Evolutionary conservation across 1,139 yeast species (phyloP).

Genomic region (Meyerozyma carpophila): DNA sequence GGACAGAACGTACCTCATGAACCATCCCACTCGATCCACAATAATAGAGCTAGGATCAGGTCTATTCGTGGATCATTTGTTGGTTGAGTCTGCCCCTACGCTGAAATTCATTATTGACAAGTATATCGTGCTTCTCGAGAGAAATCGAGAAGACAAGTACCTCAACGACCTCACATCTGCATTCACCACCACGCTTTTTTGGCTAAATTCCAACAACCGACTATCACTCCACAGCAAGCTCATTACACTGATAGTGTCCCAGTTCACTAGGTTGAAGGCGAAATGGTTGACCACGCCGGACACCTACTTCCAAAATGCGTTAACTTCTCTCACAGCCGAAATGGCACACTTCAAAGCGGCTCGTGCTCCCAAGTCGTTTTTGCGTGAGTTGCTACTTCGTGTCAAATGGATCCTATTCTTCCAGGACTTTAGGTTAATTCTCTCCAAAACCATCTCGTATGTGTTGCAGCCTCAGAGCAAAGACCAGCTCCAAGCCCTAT

Average conservation of each 20-base stretch:
- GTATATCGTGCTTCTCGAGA: conserved; percentile 8
- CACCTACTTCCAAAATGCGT: background rate
- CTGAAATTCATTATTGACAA: conserved; percentile 7
- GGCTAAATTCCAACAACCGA: conserved; percentile 2
- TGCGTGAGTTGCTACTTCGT: conserved; percentile 15
- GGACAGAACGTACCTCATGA: conserved; percentile 30
- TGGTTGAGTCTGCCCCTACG: conserved; percentile 8
- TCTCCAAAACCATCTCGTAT: conserved; percentile 15
- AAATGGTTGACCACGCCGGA: conserved; percentile 1
- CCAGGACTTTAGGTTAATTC: conserved; percentile 17
- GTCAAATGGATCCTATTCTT: conserved; percentile 30
- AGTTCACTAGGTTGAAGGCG: background rate
- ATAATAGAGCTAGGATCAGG: conserved; percentile 21
- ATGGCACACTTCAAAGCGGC: conserved; percentile 13
- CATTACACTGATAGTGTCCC: conserved; percentile 2
- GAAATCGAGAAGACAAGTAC: background rate
- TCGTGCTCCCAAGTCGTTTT: conserved; percentile 18
- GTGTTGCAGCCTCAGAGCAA: conserved; percentile 12
- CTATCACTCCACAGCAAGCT: conserved; percentile 2
- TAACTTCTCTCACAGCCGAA: conserved; percentile 7
- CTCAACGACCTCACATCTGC: background rate
- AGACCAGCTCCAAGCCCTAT: conserved; percentile 11
- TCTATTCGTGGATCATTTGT: conserved; percentile 15
- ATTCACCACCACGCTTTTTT: conserved; percentile 3
- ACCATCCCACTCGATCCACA: conserved; percentile 23